A percentile compares a stretch with the other conserved stretches of the same genome.
phyloP scores from a whole-genome alignment of 2,329 filamentous ascomycete genomes.

The Fusarium succisae region DNA sequence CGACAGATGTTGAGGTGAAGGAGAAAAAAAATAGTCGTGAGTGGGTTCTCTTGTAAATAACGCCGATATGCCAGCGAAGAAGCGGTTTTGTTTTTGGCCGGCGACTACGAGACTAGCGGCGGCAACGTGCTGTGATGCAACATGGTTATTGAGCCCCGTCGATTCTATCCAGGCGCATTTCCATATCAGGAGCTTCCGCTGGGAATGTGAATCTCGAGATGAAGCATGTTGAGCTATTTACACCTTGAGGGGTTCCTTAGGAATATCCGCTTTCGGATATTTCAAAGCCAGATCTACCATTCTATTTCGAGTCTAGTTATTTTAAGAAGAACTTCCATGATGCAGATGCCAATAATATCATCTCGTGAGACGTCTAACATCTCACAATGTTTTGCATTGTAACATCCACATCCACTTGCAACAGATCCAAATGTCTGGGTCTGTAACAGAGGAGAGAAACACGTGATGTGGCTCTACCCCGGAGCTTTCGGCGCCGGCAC shows the following conservation, averaged over 20 bases:
- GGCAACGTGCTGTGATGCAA: slow-evolving; percentile 27
- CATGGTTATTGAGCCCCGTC: slow-evolving; percentile 22
- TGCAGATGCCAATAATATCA: slow-evolving; percentile 6
- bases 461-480: slow-evolving; percentile 34
- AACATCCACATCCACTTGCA: neutral
- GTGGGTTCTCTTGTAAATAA: slow-evolving; percentile 33
- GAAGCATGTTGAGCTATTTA: slow-evolving; percentile 22
- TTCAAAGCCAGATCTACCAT: slow-evolving; percentile 6
- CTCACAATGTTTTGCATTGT: neutral
- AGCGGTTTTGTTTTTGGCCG: slow-evolving; percentile 18
- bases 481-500: slow-evolving; percentile 38
- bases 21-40: slow-evolving; percentile 5
- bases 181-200: slow-evolving; percentile 28
- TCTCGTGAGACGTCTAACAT: slow-evolving; percentile 3
- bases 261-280: neutral
- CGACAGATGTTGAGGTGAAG: slow-evolving; percentile 10
- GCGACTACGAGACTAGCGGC: slow-evolving; percentile 35
- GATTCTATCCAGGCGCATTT: neutral
- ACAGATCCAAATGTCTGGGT: slow-evolving; percentile 1
- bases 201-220: neutral
- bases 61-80: slow-evolving; percentile 33
- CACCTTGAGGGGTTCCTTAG: neutral
- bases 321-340: slow-evolving; percentile 6
- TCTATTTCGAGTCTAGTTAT: slow-evolving; percentile 23
- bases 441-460: neutral